Base-by-base conservation (phyloP, 495 filamentous ascomycete species). In the Penicillium parvum region DNA sequence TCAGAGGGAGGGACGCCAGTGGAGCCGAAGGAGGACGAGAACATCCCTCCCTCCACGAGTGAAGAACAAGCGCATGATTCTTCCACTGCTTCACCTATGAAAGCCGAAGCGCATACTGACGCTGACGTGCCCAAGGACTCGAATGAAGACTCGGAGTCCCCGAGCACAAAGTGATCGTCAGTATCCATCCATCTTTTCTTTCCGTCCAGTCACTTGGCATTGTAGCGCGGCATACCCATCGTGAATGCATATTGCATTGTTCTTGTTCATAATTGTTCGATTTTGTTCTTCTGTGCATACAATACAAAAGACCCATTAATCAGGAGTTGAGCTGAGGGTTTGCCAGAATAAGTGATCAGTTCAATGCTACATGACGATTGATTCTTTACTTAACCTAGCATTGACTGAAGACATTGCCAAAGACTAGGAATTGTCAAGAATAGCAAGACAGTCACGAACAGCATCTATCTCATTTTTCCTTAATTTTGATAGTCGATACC, bases 141-240 rank as follows among this genome's bases (percentile, higher is more conserved):
- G 2, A 23, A 9, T 16, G 20, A 32, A 30, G n/a, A n/a, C n/a
- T n/a, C n/a, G n/a, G 36, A 15, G 14, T 27, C 22, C 17, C n/a
- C 20, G 19, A 18, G 40, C 20, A 22, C 40, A 18, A 9, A 42
- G 40, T 32, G 40, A 32, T 28, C n/a, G 7, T 5, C 14, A 18
- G 28, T 28, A 41, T 40, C 16, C 23, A 32, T 40, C 7, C 16
- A 22, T 20, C 12, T 10, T 6, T 18, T 33, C 2, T 14, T 47
- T 21, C 23, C 29, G 19, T 17, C 7, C 20, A 26, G 27, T 16
- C 37, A 22, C 32, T 45, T 38, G 42, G 42, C 49, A 38, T 46
- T 39, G 37, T 26, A 46, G 22, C 39, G 28, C 33, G 28, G 49
- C 49, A 51, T 46, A 43, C 37, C 46, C 33, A 26, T 51, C n/a